A percentile compares a stretch with the other conserved stretches of the same genome.
phyloP scores from a whole-genome alignment of 78 protist species.

The Dictyostelium brefeldianum region DNA sequence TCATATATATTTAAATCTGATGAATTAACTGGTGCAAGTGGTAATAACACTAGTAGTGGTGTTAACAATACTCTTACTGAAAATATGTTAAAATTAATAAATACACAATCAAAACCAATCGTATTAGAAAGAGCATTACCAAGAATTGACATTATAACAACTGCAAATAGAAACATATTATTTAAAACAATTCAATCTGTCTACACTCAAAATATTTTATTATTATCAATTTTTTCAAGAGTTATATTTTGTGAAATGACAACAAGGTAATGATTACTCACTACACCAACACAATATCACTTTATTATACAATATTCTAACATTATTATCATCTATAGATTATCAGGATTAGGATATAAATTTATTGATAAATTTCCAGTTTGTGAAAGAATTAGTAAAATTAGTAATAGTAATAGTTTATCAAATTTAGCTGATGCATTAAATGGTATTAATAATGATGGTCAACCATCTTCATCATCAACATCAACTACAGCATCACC shows the following conservation, averaged over 20 bases:
- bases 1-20: conserved; percentile 39
- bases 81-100: conserved; percentile 12
- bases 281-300: no score
- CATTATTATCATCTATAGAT: background rate
- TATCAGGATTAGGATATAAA: conserved; percentile 36
- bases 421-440: background rate
- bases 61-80: conserved; percentile 17
- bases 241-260: conserved; percentile 63
- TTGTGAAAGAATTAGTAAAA: conserved; percentile 19
- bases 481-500: background rate
- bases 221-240: conserved; percentile 40
- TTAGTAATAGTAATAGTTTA: background rate
- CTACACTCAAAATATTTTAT: background rate
- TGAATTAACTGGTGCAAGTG: background rate
- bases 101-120: background rate
- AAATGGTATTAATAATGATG: background rate
- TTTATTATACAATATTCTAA: no score
- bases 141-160: conserved; percentile 32
- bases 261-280: conserved; percentile 39
- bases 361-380: conserved; percentile 15
- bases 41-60: background rate
- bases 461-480: background rate
- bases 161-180: conserved; percentile 19
- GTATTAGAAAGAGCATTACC: conserved; percentile 42
- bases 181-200: conserved; percentile 28